Conservation (phyloP, 1,284 basidiomycete genomes). For the Ceratobasidium theobromae region DNA sequence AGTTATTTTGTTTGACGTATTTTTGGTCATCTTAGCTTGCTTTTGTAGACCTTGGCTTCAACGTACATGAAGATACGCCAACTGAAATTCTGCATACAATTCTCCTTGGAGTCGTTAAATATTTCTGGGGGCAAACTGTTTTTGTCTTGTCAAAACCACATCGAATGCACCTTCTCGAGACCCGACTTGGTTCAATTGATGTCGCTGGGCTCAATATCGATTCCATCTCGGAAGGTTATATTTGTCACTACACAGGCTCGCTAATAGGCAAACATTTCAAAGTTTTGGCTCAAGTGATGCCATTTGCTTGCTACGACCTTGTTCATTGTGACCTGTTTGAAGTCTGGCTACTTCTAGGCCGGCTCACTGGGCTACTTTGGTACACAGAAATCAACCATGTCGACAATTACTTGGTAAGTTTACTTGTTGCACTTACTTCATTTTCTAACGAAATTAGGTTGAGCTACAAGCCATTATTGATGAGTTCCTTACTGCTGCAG, state of each 20-base stretch:
- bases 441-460: constrained; percentile 38
- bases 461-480: constrained; percentile 41
- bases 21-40: background rate
- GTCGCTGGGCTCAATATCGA: constrained; percentile 43
- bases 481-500: constrained; percentile 27
- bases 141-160: constrained; percentile 39
- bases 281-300: constrained; percentile 43
- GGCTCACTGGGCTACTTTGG: constrained; percentile 45
- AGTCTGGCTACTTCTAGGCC: constrained; percentile 43
- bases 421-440: background rate
- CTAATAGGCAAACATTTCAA: constrained; percentile 51
- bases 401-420: constrained; percentile 29
- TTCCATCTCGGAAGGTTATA: constrained; percentile 42
- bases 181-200: constrained; percentile 41
- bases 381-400: constrained; percentile 44
- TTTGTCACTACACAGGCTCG: constrained; percentile 46
- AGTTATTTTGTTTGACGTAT: background rate
- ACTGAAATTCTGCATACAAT: constrained; percentile 43
- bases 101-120: constrained; percentile 45
- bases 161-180: constrained; percentile 36
- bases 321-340: constrained; percentile 37
- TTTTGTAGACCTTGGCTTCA: constrained; percentile 2
- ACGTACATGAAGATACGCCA: constrained; percentile 41
- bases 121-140: constrained; percentile 43
- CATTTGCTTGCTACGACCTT: constrained; percentile 43